These are phyloP conservation scores for Odonthalia washingtoniensis DNA, from an alignment of 31 red algal genomes.

Conservation along the genomic window DNA sequence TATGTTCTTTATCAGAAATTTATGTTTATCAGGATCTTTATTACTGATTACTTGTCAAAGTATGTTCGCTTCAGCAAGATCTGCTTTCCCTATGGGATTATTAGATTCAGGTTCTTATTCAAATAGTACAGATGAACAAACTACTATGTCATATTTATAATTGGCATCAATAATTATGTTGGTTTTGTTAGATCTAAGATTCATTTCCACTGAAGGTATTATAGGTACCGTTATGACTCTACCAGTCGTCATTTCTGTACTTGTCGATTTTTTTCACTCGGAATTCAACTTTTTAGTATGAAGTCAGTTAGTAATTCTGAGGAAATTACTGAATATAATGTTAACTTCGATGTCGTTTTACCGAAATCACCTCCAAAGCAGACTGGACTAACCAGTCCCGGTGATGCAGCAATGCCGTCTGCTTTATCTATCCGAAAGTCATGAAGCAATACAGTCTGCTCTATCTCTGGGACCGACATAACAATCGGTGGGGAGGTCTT, in stretches of 20 bases:
- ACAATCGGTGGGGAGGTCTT: too few species aligned
- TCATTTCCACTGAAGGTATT: constrained; percentile 79
- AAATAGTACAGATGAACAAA: constrained; percentile 58
- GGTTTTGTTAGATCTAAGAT: constrained; percentile 88
- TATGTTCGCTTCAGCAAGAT: constrained; percentile 73
- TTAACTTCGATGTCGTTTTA: constrained; percentile 94
- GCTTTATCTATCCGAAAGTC: constrained; percentile 59
- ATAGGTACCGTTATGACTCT: constrained; percentile 80
- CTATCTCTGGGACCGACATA: too few species aligned
- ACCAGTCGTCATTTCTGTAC: constrained; percentile 91
- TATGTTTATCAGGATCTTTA: constrained; percentile 89
- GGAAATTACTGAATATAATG: constrained; percentile 95
- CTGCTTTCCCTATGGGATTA: constrained; percentile 84
- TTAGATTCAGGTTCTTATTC: too few species aligned
- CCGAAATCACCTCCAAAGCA: constrained; percentile 89
- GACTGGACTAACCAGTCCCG: constrained; percentile 74
- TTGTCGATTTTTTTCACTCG: too few species aligned
- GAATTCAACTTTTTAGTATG: too few species aligned
- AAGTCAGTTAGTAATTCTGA: constrained; percentile 75
- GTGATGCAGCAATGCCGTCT: constrained; percentile 60
- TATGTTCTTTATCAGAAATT: constrained; percentile 94
- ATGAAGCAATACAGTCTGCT: too few species aligned
- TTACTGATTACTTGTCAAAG: constrained; percentile 81
- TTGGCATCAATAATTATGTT: constrained; percentile 87
- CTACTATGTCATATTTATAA: constrained; percentile 84